Conservation (phyloP, 305 asterid species). For the Plantago lanceolata region DNA sequence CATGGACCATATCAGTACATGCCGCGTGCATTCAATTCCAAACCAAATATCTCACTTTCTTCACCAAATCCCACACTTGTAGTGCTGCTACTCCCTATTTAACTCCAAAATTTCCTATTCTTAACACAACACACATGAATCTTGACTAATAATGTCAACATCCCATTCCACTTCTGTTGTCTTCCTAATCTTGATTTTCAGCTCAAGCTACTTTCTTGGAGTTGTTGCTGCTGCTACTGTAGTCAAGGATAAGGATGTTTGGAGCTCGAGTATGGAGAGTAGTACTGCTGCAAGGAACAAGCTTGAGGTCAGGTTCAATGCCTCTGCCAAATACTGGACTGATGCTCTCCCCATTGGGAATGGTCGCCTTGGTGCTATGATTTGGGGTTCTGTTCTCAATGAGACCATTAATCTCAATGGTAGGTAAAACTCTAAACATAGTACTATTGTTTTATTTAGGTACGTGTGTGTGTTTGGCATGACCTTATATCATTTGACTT, state of each 20-base stretch:
- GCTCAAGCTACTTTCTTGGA: constrained; percentile 15
- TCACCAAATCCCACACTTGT: neutral
- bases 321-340: constrained; percentile 65
- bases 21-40: constrained; percentile 11
- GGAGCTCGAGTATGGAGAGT: constrained; percentile 43
- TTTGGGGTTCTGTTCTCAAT: constrained; percentile 60
- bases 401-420: constrained; percentile 78
- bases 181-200: constrained; percentile 17
- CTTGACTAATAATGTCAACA: neutral
- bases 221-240: constrained; percentile 3
- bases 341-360: constrained; percentile 86
- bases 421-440: constrained; percentile 14
- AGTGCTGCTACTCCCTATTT: too few relatives aligned
- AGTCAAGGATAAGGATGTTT: constrained; percentile 45
- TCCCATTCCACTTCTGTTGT: constrained; percentile 13
- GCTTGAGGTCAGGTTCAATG: constrained; percentile 54
- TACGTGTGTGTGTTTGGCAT: too few relatives aligned
- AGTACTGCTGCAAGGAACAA: constrained; percentile 25
- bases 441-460: neutral
- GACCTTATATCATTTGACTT: too few relatives aligned
- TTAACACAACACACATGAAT: neutral
- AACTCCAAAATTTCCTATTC: too few relatives aligned
- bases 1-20: neutral
- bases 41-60: neutral
- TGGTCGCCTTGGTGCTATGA: constrained; percentile 83